phyloP scores from a whole-genome alignment of 2,329 filamentous ascomycete genomes.

The Elsinoe fawcettii region DNA sequence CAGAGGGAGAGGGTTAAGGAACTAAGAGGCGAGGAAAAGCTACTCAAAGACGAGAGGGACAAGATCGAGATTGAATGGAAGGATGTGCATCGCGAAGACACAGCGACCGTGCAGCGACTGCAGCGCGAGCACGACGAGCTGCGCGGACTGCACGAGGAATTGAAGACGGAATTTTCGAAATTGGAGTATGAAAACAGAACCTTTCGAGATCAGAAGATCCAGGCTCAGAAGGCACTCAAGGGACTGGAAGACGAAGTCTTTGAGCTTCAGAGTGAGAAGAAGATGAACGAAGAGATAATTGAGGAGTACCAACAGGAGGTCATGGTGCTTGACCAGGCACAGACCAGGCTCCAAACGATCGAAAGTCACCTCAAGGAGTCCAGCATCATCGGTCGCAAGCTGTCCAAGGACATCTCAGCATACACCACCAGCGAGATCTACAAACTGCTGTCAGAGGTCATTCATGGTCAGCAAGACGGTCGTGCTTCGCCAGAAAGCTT shows the following conservation, averaged over 20 bases:
- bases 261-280: neutral
- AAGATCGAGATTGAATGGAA: no score
- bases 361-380: neutral
- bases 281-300: neutral
- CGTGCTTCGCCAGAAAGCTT: neutral
- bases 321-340: neutral
- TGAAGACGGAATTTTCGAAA: conserved; percentile 1
- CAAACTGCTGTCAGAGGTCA: neutral
- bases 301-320: neutral
- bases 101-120: neutral
- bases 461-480: neutral
- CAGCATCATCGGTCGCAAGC: neutral
- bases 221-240: neutral
- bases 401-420: neutral
- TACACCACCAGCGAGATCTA: neutral
- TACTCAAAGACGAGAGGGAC: conserved; percentile 62
- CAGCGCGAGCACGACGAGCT: neutral
- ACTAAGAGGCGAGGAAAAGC: conserved; percentile 15
- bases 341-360: neutral
- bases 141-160: neutral
- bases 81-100: conserved; percentile 19
- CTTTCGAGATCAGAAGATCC: neutral
- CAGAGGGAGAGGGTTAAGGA: neutral
- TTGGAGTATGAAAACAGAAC: neutral
- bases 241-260: neutral